Base-by-base conservation (phyloP, 1,284 basidiomycete species). In the Ceratobasidium sp. region DNA sequence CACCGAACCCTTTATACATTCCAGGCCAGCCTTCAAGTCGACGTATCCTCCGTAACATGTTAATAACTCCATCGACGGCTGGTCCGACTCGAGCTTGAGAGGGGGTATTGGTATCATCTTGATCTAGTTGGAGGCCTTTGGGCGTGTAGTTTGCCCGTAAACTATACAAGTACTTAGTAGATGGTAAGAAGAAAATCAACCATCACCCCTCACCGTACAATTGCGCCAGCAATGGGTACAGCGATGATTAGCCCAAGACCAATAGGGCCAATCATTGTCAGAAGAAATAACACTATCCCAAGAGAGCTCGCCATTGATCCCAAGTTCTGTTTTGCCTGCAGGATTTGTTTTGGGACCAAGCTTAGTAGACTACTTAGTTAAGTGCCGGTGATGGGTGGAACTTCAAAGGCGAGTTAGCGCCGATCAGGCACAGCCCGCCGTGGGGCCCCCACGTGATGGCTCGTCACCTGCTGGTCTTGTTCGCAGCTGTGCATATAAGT, bases 1-100 rank as follows among this genome's bases (percentile, higher is more conserved):
- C 83, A 94, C 94, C 94, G 66, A 92, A 84, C 69, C 95, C 95
- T 85, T 96, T 97, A 88, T 94, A 96, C 55, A 97, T 84, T 23
- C 95, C 95, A 72, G 87, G 84, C 88, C 89, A 92, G 33, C 95
- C 94, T 91, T 97, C 95, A 18, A 97, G 88, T 76, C 88, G 89
- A 83, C 92, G 92, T 1, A 95, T 94, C 63, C 95, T 89, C 79
- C 83, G 84, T 81, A 95, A 84, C 90, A 96, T 97, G 18, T 88
- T 89, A 82, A 93, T 89, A 87, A 90, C 1, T 56, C 83, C 84
- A 12, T 82, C 83, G 18, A 87, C 82, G 5, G 84, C 85, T 0
- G 86, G 86, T 18, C 86, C 86, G 39, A 87, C 86, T 58, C 85
- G 85, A 55, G 76, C 75, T 70, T 82, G 76, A 53, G 86, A 86